These are phyloP conservation scores for Septoria linicola DNA, from an alignment of 2,329 filamentous ascomycete species.

Conservation along the genomic window DNA sequence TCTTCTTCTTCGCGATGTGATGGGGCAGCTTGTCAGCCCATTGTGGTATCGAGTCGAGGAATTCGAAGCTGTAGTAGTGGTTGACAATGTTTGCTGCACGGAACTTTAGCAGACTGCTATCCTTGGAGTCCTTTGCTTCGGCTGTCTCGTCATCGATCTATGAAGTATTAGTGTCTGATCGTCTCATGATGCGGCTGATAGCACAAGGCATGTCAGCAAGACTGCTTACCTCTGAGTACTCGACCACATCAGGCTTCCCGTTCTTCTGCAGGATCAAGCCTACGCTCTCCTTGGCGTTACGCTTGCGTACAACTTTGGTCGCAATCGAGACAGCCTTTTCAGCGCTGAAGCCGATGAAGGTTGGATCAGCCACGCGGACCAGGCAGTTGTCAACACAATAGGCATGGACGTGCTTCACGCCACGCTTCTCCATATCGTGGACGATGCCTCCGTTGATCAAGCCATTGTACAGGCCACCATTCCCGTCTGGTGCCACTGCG, in stretches of 20 bases:
- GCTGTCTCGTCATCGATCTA: conserved; percentile 12
- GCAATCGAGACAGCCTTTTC: conserved; percentile 89
- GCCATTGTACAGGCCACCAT: conserved; percentile 94
- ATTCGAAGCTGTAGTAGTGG: conserved; percentile 96
- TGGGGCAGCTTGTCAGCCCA: conserved; percentile 87
- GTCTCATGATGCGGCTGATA: conserved; percentile 48
- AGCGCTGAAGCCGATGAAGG: conserved; percentile 91
- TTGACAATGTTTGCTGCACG: conserved; percentile 99
- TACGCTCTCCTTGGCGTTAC: conserved; percentile 91
- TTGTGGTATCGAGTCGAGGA: conserved; percentile 84
- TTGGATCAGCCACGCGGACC: conserved; percentile 95
- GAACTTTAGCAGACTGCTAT: conserved; percentile 84
- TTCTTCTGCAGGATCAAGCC: conserved; percentile 94
- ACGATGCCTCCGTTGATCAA: conserved; percentile 77
- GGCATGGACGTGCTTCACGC: conserved; percentile 90
- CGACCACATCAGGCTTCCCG: conserved; percentile 92
- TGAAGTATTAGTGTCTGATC: not conserved
- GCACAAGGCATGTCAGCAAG: no score
- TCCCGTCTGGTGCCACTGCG: conserved; percentile 93
- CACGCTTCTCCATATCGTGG: conserved; percentile 82
- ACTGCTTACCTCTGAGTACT: conserved; percentile 97
- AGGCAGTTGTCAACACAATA: conserved; percentile 99
- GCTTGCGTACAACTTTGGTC: conserved; percentile 99
- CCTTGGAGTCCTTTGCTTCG: conserved; percentile 82
- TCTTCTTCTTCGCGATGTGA: conserved; percentile 98